A percentile compares a stretch with the other conserved stretches of the same genome.
Evolutionary conservation across 2,329 filamentous ascomycete genomes (phyloP).

Genomic region (Trematosphaeria pertusa): DNA sequence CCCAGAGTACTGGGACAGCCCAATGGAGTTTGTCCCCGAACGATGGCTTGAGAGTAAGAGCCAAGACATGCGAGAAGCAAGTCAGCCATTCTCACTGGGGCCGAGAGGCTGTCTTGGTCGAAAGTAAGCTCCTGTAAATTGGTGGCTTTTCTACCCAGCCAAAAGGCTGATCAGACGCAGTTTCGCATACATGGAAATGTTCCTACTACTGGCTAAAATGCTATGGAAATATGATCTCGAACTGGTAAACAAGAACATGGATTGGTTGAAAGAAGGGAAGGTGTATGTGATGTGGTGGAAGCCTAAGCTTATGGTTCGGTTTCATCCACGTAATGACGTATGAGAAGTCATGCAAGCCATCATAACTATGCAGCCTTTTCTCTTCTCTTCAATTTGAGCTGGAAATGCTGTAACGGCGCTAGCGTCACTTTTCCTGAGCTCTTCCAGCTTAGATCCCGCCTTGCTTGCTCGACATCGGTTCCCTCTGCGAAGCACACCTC

Average conservation of each 20-base stretch:
- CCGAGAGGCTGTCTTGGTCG: conserved; percentile 28
- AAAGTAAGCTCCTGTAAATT: conserved; percentile 5
- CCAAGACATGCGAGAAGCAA: conserved; percentile 18
- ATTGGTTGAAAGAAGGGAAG: conserved; percentile 7
- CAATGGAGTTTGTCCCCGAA: conserved; percentile 33
- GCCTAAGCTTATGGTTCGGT: conserved; percentile 4
- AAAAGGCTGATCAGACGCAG: conserved; percentile 1
- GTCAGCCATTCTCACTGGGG: conserved; percentile 24
- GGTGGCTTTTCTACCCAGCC: no score
- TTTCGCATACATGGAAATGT: conserved; percentile 36
- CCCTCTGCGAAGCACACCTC: conserved; percentile 1
- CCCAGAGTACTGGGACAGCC: conserved; percentile 28
- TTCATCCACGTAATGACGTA: no score
- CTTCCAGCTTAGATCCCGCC: not conserved
- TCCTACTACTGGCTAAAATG: conserved; percentile 46
- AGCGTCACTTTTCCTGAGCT: not conserved
- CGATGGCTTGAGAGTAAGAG: conserved; percentile 28
- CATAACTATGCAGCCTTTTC: no score
- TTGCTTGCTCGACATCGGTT: not conserved
- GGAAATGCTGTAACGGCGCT: not conserved
- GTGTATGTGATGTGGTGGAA: conserved; percentile 14
- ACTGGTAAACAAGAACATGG: conserved; percentile 16
- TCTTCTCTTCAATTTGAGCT: not conserved
- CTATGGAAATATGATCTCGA: conserved; percentile 48
- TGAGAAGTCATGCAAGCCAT: no score